Conservation (phyloP, 148 eudicot species). For the Rhododendron griersonianum region DNA sequence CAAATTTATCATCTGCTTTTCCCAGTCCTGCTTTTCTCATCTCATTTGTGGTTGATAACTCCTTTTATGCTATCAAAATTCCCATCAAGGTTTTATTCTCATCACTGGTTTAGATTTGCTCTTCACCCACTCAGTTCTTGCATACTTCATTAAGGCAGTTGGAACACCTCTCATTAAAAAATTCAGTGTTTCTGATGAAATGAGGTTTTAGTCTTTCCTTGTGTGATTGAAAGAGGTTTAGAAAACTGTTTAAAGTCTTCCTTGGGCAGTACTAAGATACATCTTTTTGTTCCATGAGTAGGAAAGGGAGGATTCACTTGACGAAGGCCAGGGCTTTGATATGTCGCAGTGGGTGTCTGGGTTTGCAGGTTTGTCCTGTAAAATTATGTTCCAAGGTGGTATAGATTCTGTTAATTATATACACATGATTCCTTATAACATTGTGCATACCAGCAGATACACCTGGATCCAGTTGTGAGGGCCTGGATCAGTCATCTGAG, state of each 20-base stretch:
- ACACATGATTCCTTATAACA: neutral
- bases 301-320: constrained; percentile 58
- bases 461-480: constrained; percentile 43
- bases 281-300: constrained; percentile 19
- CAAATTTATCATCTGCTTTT: neutral
- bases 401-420: neutral
- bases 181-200: neutral
- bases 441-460: constrained; percentile 38
- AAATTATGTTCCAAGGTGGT: neutral
- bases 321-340: constrained; percentile 41
- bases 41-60: neutral
- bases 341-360: constrained; percentile 62
- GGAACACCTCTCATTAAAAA: neutral
- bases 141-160: neutral
- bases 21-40: neutral
- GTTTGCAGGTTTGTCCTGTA: constrained; percentile 54
- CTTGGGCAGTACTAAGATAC: neutral
- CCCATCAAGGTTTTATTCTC: neutral
- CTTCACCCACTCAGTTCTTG: neutral
- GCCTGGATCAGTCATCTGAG: constrained; percentile 62
- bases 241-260: neutral
- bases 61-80: neutral
- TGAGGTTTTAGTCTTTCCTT: neutral
- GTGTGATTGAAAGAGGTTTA: neutral
- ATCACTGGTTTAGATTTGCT: neutral